Evolutionary conservation across 129 eudicot species (phyloP), one percentile per base, ranked within the genome.

Genomic region (Daucus carota): DNA sequence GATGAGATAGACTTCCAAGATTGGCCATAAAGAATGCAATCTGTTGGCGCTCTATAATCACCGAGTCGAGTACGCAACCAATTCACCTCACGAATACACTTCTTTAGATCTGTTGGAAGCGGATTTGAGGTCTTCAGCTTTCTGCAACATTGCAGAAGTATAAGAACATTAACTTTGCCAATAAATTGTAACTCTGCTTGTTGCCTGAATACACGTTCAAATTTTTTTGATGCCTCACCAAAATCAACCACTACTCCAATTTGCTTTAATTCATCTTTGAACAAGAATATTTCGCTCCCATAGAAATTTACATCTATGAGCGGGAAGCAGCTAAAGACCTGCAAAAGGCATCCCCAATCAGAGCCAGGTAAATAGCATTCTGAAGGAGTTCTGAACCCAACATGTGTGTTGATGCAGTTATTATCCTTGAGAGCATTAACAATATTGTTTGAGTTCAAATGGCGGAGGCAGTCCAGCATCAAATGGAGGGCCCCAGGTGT

Each of bases 1-100:
- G 57, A 36, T 33, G 89, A 79, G 57, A 89, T 44, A 7, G 83
- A 34, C 14, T 76, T 70, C 95, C 95, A 89, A 32, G 77, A 81
- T 0, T 76, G 20, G 70, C 81, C 54, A 48, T 76, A 85, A 22
- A 89, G 82, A 74, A 69, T 66, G 72, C 72, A 66, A 15, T 81
- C 88, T 0, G 70, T 79, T 10, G 91, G 91, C 67, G 73, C 44
- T 80, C 79, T 74, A 81, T 68, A 82, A 68, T 82, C 91, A 60
- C 85, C 82, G 11, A 86, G 89, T 33, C 81, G 86, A 26, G 91
- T 89, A 42, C 70, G 66, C 36, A 89, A 57, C 91, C 91, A 89
- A 68, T 83, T 83, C 36, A n/a, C 80, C 68, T 81, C 70, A 12
- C 4, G 33, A 46, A 89, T 62, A 74, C 91, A 82, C 5, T 57